Conservation (phyloP, 345 rosid genomes). For the Syzygium oleosum region DNA sequence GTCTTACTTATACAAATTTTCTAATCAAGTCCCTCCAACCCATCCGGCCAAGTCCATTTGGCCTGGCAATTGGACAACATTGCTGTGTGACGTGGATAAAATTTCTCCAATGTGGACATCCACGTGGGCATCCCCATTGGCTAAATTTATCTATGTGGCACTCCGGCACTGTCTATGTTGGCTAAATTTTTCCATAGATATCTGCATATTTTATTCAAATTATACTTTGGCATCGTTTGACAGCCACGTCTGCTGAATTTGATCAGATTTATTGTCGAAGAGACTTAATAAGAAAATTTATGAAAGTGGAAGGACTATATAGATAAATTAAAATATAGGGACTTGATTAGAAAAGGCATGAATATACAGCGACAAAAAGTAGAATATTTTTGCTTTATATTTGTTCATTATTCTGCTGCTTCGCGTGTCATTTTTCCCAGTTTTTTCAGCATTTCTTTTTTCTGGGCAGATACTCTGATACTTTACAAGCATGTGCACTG, state of each 20-base stretch:
- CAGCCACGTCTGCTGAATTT: neutral
- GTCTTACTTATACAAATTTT: neutral
- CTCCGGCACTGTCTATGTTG: neutral
- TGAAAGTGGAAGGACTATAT: neutral
- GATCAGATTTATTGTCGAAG: neutral
- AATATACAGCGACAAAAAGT: neutral
- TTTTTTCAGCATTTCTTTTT: neutral
- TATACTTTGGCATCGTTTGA: neutral
- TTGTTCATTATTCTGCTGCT: neutral
- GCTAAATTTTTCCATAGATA: neutral
- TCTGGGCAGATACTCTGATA: constrained; percentile 50
- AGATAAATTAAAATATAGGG: neutral
- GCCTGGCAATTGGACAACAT: neutral
- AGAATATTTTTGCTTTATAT: neutral
- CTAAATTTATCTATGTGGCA: neutral
- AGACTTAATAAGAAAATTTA: neutral
- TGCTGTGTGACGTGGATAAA: neutral
- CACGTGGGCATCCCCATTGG: neutral
- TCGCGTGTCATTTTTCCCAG: neutral
- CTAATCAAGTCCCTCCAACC: neutral
- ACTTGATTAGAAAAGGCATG: neutral
- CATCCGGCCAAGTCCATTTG: neutral
- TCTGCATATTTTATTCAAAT: neutral
- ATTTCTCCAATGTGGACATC: neutral
- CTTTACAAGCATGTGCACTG: constrained; percentile 63